phyloP scores from a whole-genome alignment of 1,284 basidiomycete species.

The Ceratobasidium sp. region DNA sequence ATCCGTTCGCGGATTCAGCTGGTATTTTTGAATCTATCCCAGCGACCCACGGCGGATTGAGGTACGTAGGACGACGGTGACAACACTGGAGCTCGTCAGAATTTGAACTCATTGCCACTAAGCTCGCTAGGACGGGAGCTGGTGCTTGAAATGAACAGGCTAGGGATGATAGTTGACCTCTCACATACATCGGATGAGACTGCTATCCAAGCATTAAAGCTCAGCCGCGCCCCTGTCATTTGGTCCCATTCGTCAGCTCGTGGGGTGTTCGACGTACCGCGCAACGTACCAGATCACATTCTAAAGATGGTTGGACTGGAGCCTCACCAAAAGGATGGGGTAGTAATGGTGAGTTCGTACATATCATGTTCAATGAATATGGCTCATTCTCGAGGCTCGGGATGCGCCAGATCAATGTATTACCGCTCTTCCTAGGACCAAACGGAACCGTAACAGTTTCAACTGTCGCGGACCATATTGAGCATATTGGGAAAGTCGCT shows the following conservation, averaged over 20 bases:
- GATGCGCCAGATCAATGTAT: slow-evolving; percentile 74
- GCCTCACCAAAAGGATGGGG: slow-evolving; percentile 74
- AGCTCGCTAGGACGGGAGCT: slow-evolving; percentile 75
- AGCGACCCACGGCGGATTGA: slow-evolving; percentile 75
- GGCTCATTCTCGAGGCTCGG: neutral
- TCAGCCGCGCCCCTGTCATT: slow-evolving; percentile 83
- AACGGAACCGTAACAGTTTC: slow-evolving; percentile 66
- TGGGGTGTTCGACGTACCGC: slow-evolving; percentile 70
- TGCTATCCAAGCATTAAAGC: slow-evolving; percentile 74
- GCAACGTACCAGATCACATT: slow-evolving; percentile 79
- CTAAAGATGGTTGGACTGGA: slow-evolving; percentile 72
- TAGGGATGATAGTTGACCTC: slow-evolving; percentile 85
- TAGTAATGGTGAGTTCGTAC: slow-evolving; percentile 78
- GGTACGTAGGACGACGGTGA: slow-evolving; percentile 49
- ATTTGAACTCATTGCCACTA: neutral
- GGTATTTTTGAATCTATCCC: slow-evolving; percentile 65
- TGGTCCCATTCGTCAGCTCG: slow-evolving; percentile 88
- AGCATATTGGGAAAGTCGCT: slow-evolving; percentile 80
- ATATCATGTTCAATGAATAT: neutral
- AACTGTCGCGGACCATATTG: slow-evolving; percentile 83
- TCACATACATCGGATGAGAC: slow-evolving; percentile 89
- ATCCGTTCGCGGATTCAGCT: slow-evolving; percentile 90
- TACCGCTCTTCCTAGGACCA: slow-evolving; percentile 69
- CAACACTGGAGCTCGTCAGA: too few relatives aligned
- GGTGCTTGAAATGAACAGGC: slow-evolving; percentile 88